These are phyloP conservation scores for Tephrocybe sp. DNA, from an alignment of 768 basidiomycete genomes.

Conservation along the genomic window DNA sequence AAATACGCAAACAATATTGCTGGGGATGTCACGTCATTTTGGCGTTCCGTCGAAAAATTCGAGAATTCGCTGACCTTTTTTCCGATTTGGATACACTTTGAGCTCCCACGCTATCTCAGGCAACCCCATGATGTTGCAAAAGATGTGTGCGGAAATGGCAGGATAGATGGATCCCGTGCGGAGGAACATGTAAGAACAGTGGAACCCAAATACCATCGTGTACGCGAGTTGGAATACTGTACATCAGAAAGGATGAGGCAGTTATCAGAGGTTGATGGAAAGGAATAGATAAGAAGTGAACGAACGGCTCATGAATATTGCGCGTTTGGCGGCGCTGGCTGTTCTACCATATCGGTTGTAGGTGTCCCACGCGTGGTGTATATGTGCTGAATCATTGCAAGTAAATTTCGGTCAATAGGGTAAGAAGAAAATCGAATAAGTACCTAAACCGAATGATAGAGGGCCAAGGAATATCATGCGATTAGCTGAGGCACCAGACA, in stretches of 20 bases:
- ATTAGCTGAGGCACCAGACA: slow-evolving; percentile 52
- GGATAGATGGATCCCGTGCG: slow-evolving; percentile 82
- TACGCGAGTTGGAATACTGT: slow-evolving; percentile 86
- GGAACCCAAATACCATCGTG: slow-evolving; percentile 91
- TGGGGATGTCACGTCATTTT: slow-evolving; percentile 24
- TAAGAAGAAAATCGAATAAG: slow-evolving; percentile 35
- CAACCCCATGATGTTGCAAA: slow-evolving; percentile 94
- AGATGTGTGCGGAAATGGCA: slow-evolving; percentile 76
- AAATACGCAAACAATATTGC: slow-evolving; percentile 56
- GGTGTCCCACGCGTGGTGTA: slow-evolving; percentile 88
- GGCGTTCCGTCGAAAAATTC: slow-evolving; percentile 13
- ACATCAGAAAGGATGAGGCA: neutral
- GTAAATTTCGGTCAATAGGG: neutral
- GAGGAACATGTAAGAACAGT: slow-evolving; percentile 81
- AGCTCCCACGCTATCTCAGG: slow-evolving; percentile 67
- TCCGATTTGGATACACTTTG: slow-evolving; percentile 45
- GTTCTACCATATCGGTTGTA: slow-evolving; percentile 76
- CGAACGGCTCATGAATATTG: slow-evolving; percentile 56
- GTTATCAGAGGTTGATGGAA: neutral
- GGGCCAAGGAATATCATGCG: slow-evolving; percentile 81
- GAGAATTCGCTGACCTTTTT: slow-evolving; percentile 37
- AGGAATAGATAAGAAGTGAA: neutral
- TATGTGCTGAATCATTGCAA: slow-evolving; percentile 60
- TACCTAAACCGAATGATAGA: slow-evolving; percentile 85
- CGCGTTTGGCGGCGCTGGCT: slow-evolving; percentile 56